Evolutionary conservation across 495 filamentous ascomycete species (phyloP).

Genomic region (Polyplosphaeria fusca): DNA sequence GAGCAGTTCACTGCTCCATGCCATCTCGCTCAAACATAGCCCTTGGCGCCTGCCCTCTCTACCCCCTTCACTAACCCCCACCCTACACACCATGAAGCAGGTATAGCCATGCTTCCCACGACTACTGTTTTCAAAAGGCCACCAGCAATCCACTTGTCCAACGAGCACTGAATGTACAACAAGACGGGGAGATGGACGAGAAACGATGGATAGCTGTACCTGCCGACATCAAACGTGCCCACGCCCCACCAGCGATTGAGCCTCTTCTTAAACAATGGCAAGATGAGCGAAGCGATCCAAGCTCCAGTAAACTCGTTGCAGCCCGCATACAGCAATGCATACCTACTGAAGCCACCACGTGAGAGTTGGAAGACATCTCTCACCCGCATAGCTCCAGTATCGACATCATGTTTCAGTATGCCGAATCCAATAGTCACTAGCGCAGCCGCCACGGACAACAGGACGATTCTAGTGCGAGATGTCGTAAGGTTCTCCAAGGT

Average conservation of each 20-base stretch:
- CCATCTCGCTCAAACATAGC: not conserved
- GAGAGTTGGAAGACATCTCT: not conserved
- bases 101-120: not conserved
- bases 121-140: conserved; percentile 7
- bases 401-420: no score
- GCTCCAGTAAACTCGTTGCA: conserved; percentile 9
- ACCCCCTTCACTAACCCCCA: conserved; percentile 3
- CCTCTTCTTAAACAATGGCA: not conserved
- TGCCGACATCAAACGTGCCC: not conserved
- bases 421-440: no score
- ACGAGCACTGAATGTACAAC: conserved; percentile 4
- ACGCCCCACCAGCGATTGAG: not conserved
- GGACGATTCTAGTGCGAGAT: no score
- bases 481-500: no score
- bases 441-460: no score
- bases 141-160: conserved; percentile 4
- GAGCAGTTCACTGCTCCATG: no score
- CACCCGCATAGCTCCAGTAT: no score
- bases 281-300: not conserved
- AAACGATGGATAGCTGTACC: conserved; percentile 20
- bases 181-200: conserved; percentile 5
- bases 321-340: not conserved
- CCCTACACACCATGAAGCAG: conserved; percentile 4
- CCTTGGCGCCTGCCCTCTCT: not conserved
- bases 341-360: conserved; percentile 1